Percentiles rank a stretch among this genome's conserved stretches.
phyloP scores from a whole-genome alignment of 2,329 filamentous ascomycete species.

The Aureobasidium sp. region DNA sequence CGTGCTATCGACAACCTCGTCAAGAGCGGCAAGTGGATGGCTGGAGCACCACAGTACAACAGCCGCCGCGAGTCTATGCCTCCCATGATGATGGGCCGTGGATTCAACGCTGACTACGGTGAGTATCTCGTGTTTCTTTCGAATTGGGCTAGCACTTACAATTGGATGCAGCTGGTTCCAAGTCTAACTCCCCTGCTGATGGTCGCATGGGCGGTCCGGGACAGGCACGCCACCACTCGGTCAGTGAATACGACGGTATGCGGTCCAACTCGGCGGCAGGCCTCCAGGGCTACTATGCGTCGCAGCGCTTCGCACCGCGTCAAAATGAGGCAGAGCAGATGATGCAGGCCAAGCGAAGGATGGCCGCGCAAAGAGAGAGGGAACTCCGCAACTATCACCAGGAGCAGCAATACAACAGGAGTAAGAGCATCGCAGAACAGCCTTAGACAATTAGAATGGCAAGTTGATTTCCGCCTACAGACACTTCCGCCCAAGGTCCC shows the following conservation, averaged over 20 bases:
- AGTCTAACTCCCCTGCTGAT: slow-evolving; percentile 25
- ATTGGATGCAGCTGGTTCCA: slow-evolving; percentile 2
- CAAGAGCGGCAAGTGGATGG: slow-evolving; percentile 92
- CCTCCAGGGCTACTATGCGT: slow-evolving; percentile 88
- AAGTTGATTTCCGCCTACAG: slow-evolving; percentile 42
- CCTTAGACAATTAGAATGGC: slow-evolving; percentile 16
- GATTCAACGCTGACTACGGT: slow-evolving; percentile 52
- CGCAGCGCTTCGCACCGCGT: slow-evolving; percentile 82
- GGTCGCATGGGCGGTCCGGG: slow-evolving; percentile 44
- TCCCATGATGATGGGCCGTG: slow-evolving; percentile 48
- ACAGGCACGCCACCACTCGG: slow-evolving; percentile 70
- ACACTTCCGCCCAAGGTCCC: slow-evolving; percentile 53
- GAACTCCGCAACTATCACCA: slow-evolving; percentile 99
- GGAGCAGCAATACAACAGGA: slow-evolving; percentile 99
- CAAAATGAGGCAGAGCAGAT: slow-evolving; percentile 94
- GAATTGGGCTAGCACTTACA: neutral
- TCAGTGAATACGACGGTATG: slow-evolving; percentile 74
- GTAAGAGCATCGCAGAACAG: slow-evolving; percentile 58
- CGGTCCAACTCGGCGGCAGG: slow-evolving; percentile 69
- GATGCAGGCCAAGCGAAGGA: slow-evolving; percentile 98
- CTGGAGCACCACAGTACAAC: slow-evolving; percentile 32
- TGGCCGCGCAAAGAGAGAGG: slow-evolving; percentile 97
- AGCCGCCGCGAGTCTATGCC: slow-evolving; percentile 76
- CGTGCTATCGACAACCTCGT: slow-evolving; percentile 90
- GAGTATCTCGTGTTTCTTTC: neutral